These are phyloP conservation scores for Solanum sejunctum DNA, from an alignment of 257 asterid species.

Conservation along the genomic window DNA sequence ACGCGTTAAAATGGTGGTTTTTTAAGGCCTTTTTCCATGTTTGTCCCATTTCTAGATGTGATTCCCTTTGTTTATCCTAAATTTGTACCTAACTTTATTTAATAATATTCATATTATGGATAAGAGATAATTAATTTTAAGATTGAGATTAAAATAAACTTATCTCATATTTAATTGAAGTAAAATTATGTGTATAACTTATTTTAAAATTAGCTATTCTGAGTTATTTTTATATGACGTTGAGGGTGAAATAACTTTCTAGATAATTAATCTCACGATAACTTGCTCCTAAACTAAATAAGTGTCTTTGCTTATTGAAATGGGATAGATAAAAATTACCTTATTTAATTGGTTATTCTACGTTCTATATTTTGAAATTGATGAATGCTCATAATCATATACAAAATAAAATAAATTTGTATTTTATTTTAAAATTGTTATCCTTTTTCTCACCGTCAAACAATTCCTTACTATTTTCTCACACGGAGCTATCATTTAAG, in stretches of 20 bases:
- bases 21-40: background rate
- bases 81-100: background rate
- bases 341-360: background rate
- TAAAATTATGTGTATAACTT: too few species aligned
- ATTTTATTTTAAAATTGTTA: background rate
- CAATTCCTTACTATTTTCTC: background rate
- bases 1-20: slow-evolving; percentile 14
- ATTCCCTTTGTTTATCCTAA: background rate
- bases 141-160: too few species aligned
- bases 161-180: too few species aligned
- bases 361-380: background rate
- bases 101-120: too few species aligned
- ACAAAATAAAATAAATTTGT: accelerated
- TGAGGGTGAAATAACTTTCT: too few species aligned
- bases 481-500: accelerated
- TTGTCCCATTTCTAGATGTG: slow-evolving; percentile 8
- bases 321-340: background rate
- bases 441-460: background rate
- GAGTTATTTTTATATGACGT: too few species aligned
- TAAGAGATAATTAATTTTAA: too few species aligned
- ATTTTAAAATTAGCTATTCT: too few species aligned
- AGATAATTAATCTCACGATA: too few species aligned
- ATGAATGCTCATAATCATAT: background rate
- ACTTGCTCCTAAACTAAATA: too few species aligned
- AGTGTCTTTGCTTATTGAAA: background rate